Conservation (phyloP, 2,329 filamentous ascomycete genomes). For the Cercospora sp. region DNA sequence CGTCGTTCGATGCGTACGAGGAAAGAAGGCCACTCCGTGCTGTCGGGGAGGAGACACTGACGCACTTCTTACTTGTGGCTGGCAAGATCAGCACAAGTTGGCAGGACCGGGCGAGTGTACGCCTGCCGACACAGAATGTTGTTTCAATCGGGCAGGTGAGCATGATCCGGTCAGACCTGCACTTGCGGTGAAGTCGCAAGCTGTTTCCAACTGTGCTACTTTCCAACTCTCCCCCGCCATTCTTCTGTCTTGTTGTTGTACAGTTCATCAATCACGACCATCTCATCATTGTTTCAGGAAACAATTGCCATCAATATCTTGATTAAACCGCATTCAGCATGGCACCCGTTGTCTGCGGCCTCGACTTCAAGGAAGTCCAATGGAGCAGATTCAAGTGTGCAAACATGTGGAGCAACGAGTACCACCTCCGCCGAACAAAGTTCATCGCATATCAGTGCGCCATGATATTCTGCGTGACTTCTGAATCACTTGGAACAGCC, state of each 20-base stretch:
- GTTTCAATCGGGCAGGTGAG: background rate
- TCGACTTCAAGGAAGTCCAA: conserved; percentile 59
- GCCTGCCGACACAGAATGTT: background rate
- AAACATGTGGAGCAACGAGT: conserved; percentile 58
- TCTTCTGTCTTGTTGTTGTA: background rate
- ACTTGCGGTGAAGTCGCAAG: background rate
- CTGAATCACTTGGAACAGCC: conserved; percentile 59
- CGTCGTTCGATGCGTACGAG: background rate
- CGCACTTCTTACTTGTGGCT: background rate
- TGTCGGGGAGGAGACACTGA: background rate
- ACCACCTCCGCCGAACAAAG: conserved; percentile 58
- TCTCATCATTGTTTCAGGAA: background rate
- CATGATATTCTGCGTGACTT: conserved; percentile 59
- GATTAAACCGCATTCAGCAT: conserved; percentile 19
- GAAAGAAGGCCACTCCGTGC: background rate
- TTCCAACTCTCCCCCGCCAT: background rate
- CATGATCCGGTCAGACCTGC: background rate
- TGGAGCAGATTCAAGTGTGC: conserved; percentile 59
- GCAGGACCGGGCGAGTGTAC: background rate
- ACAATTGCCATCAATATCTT: background rate
- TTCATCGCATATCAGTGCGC: conserved; percentile 62
- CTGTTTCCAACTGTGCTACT: background rate
- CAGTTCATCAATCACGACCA: background rate
- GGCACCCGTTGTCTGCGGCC: conserved; percentile 56
- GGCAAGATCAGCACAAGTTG: background rate